Conservation (phyloP, 1,284 basidiomycete genomes). For the Ustilago cynodontis region DNA sequence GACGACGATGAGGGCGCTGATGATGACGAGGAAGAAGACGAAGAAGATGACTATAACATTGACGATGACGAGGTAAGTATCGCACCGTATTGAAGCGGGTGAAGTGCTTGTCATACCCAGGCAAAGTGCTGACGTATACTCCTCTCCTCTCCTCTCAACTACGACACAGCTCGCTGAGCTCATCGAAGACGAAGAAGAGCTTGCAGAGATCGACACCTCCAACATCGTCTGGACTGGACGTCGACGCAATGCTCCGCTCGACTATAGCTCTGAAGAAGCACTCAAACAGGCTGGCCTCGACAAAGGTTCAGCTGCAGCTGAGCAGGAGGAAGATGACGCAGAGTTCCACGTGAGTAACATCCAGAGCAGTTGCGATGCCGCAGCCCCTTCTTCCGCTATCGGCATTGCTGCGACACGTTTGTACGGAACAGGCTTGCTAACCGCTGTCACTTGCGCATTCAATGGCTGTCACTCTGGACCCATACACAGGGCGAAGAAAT, state of each 20-base stretch:
- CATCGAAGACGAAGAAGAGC: conserved; percentile 56
- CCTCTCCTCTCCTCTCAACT: not conserved
- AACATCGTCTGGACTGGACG: conserved; percentile 59
- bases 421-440: not conserved
- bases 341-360: conserved; percentile 50
- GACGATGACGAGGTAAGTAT: conserved; percentile 46
- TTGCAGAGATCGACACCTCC: conserved; percentile 49
- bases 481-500: conserved; percentile 36
- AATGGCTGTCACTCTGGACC: not conserved
- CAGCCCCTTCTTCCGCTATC: no score
- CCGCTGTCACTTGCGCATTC: not conserved
- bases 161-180: conserved; percentile 36
- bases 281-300: conserved; percentile 56
- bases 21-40: conserved; percentile 47
- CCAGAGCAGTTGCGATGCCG: not conserved
- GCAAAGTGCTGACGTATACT: conserved; percentile 2
- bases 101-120: not conserved
- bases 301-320: conserved; percentile 23
- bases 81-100: not conserved
- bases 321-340: conserved; percentile 54
- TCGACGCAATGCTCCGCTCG: conserved; percentile 50
- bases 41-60: conserved; percentile 39
- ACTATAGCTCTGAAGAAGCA: conserved; percentile 62
- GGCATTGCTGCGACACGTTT: no score
- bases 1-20: conserved; percentile 40